These are phyloP conservation scores for Calonectria naviculata DNA, from an alignment of 2,329 filamentous ascomycete genomes.

Conservation along the genomic window DNA sequence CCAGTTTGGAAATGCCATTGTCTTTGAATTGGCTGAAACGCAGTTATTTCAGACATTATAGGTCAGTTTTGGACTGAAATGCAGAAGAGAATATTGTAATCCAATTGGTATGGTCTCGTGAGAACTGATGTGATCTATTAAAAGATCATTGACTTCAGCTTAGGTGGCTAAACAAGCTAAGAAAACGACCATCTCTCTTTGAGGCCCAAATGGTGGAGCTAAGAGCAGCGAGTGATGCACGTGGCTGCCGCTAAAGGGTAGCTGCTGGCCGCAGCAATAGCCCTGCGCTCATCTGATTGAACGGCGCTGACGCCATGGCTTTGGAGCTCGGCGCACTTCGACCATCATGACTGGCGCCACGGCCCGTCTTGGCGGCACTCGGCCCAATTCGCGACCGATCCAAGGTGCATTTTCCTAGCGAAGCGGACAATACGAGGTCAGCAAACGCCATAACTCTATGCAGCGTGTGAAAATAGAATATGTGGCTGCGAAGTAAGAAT, in stretches of 20 bases:
- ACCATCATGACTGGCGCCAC: background rate
- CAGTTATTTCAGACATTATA: no score
- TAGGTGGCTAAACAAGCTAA: background rate
- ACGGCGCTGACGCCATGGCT: background rate
- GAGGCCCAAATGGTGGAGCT: background rate
- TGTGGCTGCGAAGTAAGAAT: background rate
- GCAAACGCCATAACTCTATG: background rate
- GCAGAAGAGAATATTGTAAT: no score
- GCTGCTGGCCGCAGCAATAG: background rate
- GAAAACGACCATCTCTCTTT: background rate
- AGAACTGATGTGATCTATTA: background rate
- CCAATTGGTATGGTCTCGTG: no score
- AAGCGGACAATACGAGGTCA: conserved; percentile 1
- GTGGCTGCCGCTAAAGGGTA: background rate
- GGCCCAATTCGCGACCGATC: conserved; percentile 6
- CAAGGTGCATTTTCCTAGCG: background rate
- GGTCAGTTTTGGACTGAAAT: no score
- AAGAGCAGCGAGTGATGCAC: background rate
- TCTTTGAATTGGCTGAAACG: no score
- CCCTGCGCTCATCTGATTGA: background rate
- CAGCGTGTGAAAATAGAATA: conserved; percentile 2
- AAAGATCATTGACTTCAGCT: background rate
- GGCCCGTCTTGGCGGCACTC: conserved; percentile 9
- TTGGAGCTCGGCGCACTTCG: background rate
- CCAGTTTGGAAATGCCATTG: no score